A percentile compares a stretch with the other conserved stretches of the same genome.
These are phyloP conservation scores for Polygonum maritimum DNA, from an alignment of 148 eudicot genomes.

Conservation along the genomic window DNA sequence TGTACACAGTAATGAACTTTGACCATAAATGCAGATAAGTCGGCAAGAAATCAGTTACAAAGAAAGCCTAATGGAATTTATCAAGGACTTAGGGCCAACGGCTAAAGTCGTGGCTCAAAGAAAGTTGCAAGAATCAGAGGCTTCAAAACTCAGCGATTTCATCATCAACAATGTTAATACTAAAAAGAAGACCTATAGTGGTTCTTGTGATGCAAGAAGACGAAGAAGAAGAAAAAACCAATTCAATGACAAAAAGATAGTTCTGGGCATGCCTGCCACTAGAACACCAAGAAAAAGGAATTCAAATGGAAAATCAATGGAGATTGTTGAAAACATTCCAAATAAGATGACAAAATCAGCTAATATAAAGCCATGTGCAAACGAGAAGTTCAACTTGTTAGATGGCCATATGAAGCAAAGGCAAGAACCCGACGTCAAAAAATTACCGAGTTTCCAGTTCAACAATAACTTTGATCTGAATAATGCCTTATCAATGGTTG, in stretches of 20 bases:
- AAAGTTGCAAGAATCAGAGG: constrained; percentile 11
- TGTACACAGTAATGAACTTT: background rate
- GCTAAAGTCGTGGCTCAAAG: constrained; percentile 60
- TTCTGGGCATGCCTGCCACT: background rate
- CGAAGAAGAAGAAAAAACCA: background rate
- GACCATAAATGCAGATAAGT: constrained; percentile 27
- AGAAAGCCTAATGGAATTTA: constrained; percentile 58
- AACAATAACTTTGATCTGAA: background rate
- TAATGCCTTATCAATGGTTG: background rate
- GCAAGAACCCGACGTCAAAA: background rate
- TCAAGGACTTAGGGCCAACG: constrained; percentile 60
- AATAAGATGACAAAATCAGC: background rate
- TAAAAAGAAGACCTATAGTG: background rate
- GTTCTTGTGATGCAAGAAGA: background rate
- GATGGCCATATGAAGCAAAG: background rate
- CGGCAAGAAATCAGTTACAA: constrained; percentile 34
- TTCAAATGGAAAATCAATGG: background rate
- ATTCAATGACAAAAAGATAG: background rate
- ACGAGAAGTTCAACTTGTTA: background rate
- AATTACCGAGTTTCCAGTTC: background rate
- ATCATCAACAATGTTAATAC: background rate
- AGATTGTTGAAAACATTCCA: background rate
- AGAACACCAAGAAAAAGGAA: background rate
- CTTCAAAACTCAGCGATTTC: background rate
- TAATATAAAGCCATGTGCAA: background rate